These are phyloP conservation scores for Citrus hindsii DNA, from an alignment of 345 rosid species.

Conservation along the genomic window DNA sequence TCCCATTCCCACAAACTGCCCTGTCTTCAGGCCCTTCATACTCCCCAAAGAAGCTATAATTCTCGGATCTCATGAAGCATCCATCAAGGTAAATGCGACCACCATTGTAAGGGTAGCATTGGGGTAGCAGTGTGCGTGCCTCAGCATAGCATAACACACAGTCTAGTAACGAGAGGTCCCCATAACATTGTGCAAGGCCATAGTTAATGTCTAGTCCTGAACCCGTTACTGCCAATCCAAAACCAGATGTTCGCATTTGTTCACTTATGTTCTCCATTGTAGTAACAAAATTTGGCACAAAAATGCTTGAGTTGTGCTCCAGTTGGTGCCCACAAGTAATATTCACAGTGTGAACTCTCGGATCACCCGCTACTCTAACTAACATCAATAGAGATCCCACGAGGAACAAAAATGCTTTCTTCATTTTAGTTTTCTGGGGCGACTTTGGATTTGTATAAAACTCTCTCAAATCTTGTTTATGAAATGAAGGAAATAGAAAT, in stretches of 20 bases:
- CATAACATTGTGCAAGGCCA: conserved; percentile 86
- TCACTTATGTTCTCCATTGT: conserved; percentile 82
- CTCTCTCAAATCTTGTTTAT: not conserved
- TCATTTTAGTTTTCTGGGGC: conserved; percentile 17
- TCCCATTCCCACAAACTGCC: conserved; percentile 61
- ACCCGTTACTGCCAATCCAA: conserved; percentile 60
- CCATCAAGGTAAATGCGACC: conserved; percentile 88
- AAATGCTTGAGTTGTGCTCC: conserved; percentile 61
- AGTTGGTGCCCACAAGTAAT: conserved; percentile 39
- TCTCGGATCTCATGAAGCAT: conserved; percentile 90
- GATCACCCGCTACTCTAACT: conserved; percentile 38
- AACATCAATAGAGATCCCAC: conserved; percentile 11
- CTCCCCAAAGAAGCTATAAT: conserved; percentile 75
- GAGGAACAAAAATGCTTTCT: conserved; percentile 1
- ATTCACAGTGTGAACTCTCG: conserved; percentile 49
- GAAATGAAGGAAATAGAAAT: too few species aligned
- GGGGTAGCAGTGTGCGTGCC: conserved; percentile 81
- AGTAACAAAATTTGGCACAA: conserved; percentile 69
- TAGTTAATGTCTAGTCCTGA: conserved; percentile 66
- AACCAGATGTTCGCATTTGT: conserved; percentile 55
- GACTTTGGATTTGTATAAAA: not conserved
- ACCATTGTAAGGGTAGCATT: conserved; percentile 77
- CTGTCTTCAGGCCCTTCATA: conserved; percentile 54
- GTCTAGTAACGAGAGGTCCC: conserved; percentile 75
- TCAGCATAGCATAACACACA: conserved; percentile 90